Evolutionary conservation across 176 grass and related monocot genomes (phyloP), one percentile per base, ranked within the genome.

Genomic region (Oropetium thomaeum): DNA sequence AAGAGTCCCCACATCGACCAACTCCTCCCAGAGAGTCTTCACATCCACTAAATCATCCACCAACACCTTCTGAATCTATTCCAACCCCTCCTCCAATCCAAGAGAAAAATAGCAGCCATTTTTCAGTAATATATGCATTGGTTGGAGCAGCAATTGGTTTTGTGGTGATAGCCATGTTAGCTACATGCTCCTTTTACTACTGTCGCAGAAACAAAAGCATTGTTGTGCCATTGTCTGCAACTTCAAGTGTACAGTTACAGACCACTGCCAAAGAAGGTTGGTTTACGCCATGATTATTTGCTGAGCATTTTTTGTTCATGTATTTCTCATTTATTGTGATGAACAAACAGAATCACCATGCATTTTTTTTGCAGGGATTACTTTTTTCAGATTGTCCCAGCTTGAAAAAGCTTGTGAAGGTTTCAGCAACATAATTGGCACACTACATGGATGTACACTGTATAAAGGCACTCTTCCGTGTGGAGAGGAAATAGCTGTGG

Each of bases 381-480:
- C 84, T 78, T 81, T 22, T 28, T 84, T 88, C 44, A 92, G 83
- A 67, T 78, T 73, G 11, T 87, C 72, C 1, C 87, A 98, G 29
- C 91, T 98, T 26, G 82, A 98, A 88, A 57, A 45, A 58, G 91
- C 91, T 4, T 92, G 96, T 86, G 96, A 98, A 83, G 76, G 80
- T 88, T 95, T 98, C 80, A 92, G 91, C 76, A 94, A 98, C 28
- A 76, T 95, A 75, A 83, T 98, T 79, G 87, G 52, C 77, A 79
- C 79, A 44, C 55, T 90, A 43, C 84, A 81, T 60, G 82, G 81
- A 73, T 81, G 19, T 41, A 72, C 37, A 81, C 43, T 98, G 71
- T 98, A 90, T 81, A 98, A 98, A 71, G 91, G 96, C 70, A 98
- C 84, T 74, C 96, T 98, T 9, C 88, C 91, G 40, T 88, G 65